Base-by-base conservation (phyloP, 2,329 filamentous ascomycete species). In the Calonectria fujianensis region DNA sequence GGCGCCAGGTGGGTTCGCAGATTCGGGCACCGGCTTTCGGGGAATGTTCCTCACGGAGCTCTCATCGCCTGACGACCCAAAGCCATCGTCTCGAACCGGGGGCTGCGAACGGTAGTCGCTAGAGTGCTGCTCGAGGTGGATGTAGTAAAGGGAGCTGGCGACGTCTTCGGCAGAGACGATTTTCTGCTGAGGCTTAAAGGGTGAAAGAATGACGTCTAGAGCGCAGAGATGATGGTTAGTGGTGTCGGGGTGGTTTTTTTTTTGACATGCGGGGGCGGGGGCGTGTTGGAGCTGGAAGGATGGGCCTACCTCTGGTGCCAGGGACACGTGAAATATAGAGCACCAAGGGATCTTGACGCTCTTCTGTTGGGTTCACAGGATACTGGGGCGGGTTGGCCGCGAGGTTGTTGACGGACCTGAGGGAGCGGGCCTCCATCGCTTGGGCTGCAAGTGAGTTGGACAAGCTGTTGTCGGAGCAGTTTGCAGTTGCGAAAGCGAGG, bases 291-390 rank as follows among this genome's bases (percentile, higher is more conserved):
- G 35, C 57, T 59, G 54, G 54, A 39, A 35, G 74, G 54, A 52
- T 83, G 87, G 20, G 24, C 48, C 29, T 88, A 96, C 95, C 95
- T 93, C 93, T 92, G 76, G 94, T 98, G 29, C 96, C 96, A 1
- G 97, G 97, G 0, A 99, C 96, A 78, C 96, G 90, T 45, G 96
- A 95, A 78, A 99, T 97, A 85, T 99, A 99, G 51, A 99, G 90
- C 3, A 93, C 92, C 66, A 98, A 85, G 5, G 95, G 92, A 65
- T 95, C 92, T 76, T 93, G 91, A 76, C 88, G 91, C 80, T 90
- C 87, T 78, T 94, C 92, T 4, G 92, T 91, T 7, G 95, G 94
- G 82, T 95, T 95, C 81, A 94, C 91, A 65, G 95, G 95, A 84
- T 98, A 97, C 80, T 93, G 91, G 61, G 97, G 96, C 52, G 96